Conservation (phyloP, 768 basidiomycete species). For the Crepidotus variabilis region DNA sequence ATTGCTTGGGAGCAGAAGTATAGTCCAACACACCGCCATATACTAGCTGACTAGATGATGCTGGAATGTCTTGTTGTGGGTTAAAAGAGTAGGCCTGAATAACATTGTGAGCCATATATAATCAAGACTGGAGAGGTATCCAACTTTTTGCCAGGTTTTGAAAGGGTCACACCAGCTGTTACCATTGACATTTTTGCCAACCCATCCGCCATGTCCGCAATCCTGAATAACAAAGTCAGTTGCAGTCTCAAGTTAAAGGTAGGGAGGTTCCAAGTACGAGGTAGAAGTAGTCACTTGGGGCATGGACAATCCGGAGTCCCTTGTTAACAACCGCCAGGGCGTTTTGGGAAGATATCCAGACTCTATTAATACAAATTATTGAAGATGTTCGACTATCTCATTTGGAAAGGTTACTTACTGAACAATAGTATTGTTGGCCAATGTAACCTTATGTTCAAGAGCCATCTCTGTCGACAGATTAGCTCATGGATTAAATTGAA, state of each 20-base stretch:
- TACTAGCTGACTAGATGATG: slow-evolving; percentile 47
- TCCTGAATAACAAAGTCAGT: slow-evolving; percentile 34
- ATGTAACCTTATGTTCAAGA: slow-evolving; percentile 44
- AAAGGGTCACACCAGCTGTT: slow-evolving; percentile 77
- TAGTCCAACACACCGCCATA: slow-evolving; percentile 52
- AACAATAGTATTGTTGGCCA: slow-evolving; percentile 50
- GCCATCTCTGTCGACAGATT: slow-evolving; percentile 56
- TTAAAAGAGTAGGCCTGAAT: slow-evolving; percentile 63
- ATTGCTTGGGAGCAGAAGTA: neutral
- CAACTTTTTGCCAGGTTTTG: slow-evolving; percentile 76
- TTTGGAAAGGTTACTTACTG: slow-evolving; percentile 3
- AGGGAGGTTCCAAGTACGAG: slow-evolving; percentile 33
- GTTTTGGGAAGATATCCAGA: slow-evolving; percentile 69
- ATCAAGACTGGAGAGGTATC: neutral
- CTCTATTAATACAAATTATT: slow-evolving; percentile 30
- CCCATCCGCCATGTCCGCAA: slow-evolving; percentile 71
- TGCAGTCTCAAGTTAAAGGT: neutral
- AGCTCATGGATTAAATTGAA: slow-evolving; percentile 29
- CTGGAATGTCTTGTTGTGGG: slow-evolving; percentile 54
- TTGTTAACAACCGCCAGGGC: slow-evolving; percentile 56
- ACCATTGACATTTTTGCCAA: slow-evolving; percentile 44
- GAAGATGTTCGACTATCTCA: neutral
- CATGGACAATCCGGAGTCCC: slow-evolving; percentile 61
- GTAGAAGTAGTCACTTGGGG: slow-evolving; percentile 76
- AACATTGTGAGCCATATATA: neutral